Conservation (phyloP, 495 filamentous ascomycete genomes). For the Penicillium salamii region DNA sequence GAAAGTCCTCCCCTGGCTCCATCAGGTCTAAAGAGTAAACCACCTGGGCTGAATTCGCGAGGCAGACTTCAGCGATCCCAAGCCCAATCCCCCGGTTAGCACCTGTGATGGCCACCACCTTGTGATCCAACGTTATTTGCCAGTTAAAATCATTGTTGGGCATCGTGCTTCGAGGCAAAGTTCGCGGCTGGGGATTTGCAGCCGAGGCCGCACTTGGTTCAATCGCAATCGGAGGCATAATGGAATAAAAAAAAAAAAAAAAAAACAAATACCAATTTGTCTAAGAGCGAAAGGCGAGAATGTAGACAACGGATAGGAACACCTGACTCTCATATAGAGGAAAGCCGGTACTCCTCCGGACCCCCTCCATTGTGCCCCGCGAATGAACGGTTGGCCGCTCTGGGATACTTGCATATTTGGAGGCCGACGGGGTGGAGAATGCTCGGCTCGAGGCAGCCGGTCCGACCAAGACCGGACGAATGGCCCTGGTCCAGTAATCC, state of each 20-base stretch:
- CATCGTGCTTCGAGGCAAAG: conserved; percentile 3
- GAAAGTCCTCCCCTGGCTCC: conserved; percentile 40
- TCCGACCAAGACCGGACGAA: too few species aligned
- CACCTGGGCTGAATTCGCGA: conserved; percentile 35
- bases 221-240: background rate
- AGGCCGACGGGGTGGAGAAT: too few species aligned
- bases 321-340: too few species aligned
- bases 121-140: conserved; percentile 27
- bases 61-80: conserved; percentile 39
- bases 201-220: background rate
- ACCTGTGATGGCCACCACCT: conserved; percentile 36
- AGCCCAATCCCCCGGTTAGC: conserved; percentile 39
- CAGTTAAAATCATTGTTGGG: conserved; percentile 21
- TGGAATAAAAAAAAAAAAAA: background rate
- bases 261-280: too few species aligned
- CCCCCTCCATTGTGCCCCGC: too few species aligned
- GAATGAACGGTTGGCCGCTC: too few species aligned
- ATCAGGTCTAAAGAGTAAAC: conserved; percentile 43
- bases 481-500: too few species aligned
- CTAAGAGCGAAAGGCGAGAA: too few species aligned
- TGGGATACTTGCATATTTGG: too few species aligned
- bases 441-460: too few species aligned
- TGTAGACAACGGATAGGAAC: too few species aligned
- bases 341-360: too few species aligned
- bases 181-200: background rate